Percentiles rank a stretch among this genome's conserved stretches.
These are phyloP conservation scores for Gillenia trifoliata DNA, from an alignment of 306 rosid genomes.

Conservation along the genomic window DNA sequence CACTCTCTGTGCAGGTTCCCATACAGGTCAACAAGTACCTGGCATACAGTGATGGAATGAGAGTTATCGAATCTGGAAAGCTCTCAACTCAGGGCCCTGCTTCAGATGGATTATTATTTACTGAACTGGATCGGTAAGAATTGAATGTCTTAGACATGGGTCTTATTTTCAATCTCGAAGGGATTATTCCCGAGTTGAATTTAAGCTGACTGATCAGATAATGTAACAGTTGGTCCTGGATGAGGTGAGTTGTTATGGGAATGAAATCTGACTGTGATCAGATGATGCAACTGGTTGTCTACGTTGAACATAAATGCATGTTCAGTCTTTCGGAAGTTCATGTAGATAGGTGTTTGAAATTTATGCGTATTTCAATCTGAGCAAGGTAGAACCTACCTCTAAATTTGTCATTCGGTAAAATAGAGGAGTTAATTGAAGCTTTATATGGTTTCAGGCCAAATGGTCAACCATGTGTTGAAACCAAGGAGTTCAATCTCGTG, in stretches of 20 bases:
- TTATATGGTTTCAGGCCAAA: conserved; percentile 62
- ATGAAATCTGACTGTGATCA: not conserved
- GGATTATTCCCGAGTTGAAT: not conserved
- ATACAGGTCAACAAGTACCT: conserved; percentile 90
- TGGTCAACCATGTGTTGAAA: conserved; percentile 79
- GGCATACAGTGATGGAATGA: conserved; percentile 94
- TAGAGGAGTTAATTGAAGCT: conserved; percentile 11
- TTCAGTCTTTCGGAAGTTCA: not conserved
- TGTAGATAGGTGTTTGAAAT: not conserved
- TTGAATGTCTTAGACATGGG: not conserved
- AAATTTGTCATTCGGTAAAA: not conserved
- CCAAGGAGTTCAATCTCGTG: conserved; percentile 77
- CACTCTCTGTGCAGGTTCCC: conserved; percentile 59
- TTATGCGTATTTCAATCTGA: not conserved
- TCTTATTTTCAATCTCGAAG: not conserved
- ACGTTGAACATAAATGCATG: not conserved
- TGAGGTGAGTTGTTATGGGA: not conserved
- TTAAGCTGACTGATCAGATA: not conserved
- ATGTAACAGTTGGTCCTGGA: not conserved
- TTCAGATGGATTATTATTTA: conserved; percentile 69
- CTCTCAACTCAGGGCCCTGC: conserved; percentile 50
- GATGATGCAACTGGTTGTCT: not conserved
- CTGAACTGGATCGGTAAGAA: conserved; percentile 80
- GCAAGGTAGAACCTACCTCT: not conserved
- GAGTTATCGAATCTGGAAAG: conserved; percentile 81